Conservation (phyloP, 2,329 filamentous ascomycete genomes). For the Peltaster fructicola region DNA sequence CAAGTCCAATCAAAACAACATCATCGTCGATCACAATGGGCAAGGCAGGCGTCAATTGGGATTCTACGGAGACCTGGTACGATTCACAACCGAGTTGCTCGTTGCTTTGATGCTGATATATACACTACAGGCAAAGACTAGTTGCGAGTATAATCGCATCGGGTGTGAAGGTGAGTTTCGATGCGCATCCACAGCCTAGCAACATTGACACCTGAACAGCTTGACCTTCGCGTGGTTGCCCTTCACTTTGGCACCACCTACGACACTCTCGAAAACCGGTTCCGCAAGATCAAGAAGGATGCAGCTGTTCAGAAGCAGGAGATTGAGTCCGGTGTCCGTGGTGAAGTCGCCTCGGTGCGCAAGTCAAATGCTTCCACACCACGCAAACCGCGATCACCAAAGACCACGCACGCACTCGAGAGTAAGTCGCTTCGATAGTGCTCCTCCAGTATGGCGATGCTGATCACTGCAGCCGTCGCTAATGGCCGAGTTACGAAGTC, state of each 20-base stretch:
- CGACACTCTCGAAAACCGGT: constrained; percentile 29
- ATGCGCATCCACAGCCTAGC: not conserved
- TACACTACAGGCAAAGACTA: constrained; percentile 23
- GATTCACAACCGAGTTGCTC: too few relatives aligned
- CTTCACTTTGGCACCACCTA: constrained; percentile 30
- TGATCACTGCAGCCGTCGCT: constrained; percentile 1
- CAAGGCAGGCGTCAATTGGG: constrained; percentile 19
- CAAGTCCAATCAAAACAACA: too few relatives aligned
- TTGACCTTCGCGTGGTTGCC: constrained; percentile 28
- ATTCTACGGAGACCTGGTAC: constrained; percentile 17
- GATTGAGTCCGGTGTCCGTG: constrained; percentile 3
- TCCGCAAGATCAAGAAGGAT: constrained; percentile 27
- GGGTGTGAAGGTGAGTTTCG: constrained; percentile 17
- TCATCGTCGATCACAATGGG: constrained; percentile 4
- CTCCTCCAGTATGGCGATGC: too few relatives aligned
- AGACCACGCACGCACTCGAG: constrained; percentile 1
- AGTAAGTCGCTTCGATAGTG: not conserved
- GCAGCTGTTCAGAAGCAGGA: constrained; percentile 18
- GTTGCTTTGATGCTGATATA: too few relatives aligned
- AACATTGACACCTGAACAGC: constrained; percentile 15
- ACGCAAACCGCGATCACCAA: constrained; percentile 6
- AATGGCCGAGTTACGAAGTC: constrained; percentile 12
- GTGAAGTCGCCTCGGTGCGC: constrained; percentile 5
- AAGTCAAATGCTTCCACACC: constrained; percentile 5
- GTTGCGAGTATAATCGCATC: constrained; percentile 24